Percentiles rank a stretch among this genome's conserved stretches.
These are phyloP conservation scores for Nepenthes alata DNA, from an alignment of 179 eudicot genomes.

Conservation along the genomic window DNA sequence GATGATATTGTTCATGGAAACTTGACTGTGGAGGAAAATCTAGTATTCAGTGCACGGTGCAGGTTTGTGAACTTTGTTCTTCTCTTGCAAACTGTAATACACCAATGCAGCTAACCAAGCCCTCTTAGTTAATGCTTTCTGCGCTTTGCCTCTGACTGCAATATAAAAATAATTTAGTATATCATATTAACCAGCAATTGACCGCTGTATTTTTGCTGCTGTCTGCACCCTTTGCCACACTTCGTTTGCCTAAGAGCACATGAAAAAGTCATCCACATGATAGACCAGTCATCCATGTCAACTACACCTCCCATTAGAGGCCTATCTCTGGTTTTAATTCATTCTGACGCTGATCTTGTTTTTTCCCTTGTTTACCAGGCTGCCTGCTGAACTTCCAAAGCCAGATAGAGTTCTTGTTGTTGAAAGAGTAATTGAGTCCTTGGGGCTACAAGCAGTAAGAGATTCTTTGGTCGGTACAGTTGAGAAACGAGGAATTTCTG, in stretches of 20 bases:
- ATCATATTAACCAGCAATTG: no score
- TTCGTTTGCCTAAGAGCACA: no score
- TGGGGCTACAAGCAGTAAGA: slow-evolving; percentile 61
- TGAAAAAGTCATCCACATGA: background rate
- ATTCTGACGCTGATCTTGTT: no score
- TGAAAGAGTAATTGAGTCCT: slow-evolving; percentile 75
- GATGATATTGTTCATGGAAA: slow-evolving; percentile 96
- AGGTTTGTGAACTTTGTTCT: slow-evolving; percentile 28
- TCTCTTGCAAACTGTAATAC: background rate
- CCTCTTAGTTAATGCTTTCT: no score
- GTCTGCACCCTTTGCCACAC: no score
- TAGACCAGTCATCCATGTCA: no score
- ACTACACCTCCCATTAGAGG: background rate
- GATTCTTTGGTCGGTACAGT: slow-evolving; percentile 82
- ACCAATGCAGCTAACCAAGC: background rate
- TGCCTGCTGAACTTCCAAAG: slow-evolving; percentile 53
- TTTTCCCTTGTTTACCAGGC: slow-evolving; percentile 21
- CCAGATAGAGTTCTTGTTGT: slow-evolving; percentile 64
- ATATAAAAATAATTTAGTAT: no score
- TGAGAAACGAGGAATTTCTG: slow-evolving; percentile 83
- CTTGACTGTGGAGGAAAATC: slow-evolving; percentile 84
- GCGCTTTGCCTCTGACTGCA: no score
- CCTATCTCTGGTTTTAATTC: background rate
- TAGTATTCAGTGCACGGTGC: slow-evolving; percentile 84
- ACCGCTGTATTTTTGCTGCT: no score